These are phyloP conservation scores for Xylaria castorea DNA, from an alignment of 495 filamentous ascomycete genomes.

Conservation along the genomic window DNA sequence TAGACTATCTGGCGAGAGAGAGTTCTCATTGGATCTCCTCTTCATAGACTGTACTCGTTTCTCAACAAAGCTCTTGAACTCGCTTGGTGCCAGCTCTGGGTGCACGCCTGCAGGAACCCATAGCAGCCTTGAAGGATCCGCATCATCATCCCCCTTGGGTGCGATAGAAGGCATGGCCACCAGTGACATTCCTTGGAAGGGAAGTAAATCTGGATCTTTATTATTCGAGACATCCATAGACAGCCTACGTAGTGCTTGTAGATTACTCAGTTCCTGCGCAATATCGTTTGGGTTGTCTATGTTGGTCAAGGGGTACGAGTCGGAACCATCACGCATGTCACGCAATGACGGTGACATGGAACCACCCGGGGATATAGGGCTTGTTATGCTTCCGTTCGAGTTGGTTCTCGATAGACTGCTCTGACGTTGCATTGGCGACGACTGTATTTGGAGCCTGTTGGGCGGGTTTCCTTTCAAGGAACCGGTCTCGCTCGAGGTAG, in stretches of 20 bases:
- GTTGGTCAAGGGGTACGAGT: conserved; percentile 84
- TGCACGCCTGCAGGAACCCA: conserved; percentile 97
- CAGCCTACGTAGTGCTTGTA: conserved; percentile 94
- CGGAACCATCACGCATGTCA: conserved; percentile 65
- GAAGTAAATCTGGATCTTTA: conserved; percentile 91
- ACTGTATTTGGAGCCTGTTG: conserved; percentile 48
- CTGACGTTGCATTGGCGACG: conserved; percentile 54
- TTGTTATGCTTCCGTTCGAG: conserved; percentile 51
- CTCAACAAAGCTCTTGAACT: conserved; percentile 96
- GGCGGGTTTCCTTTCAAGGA: conserved; percentile 35
- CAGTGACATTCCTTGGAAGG: conserved; percentile 68
- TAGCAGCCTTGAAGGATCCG: conserved; percentile 85
- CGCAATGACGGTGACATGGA: conserved; percentile 60
- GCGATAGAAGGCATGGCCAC: conserved; percentile 73
- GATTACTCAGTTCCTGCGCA: conserved; percentile 91
- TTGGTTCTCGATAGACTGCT: conserved; percentile 46
- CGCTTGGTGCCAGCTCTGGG: conserved; percentile 92
- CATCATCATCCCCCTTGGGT: conserved; percentile 79
- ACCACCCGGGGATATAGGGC: conserved; percentile 51
- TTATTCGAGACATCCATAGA: conserved; percentile 95
- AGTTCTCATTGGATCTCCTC: conserved; percentile 75
- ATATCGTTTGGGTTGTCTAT: conserved; percentile 93
- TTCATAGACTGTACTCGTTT: conserved; percentile 89
- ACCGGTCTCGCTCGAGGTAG: conserved; percentile 49
- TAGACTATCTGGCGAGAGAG: conserved; percentile 67